Conservation (phyloP, 2,329 filamentous ascomycete genomes). For the Macrophomina tecta region DNA sequence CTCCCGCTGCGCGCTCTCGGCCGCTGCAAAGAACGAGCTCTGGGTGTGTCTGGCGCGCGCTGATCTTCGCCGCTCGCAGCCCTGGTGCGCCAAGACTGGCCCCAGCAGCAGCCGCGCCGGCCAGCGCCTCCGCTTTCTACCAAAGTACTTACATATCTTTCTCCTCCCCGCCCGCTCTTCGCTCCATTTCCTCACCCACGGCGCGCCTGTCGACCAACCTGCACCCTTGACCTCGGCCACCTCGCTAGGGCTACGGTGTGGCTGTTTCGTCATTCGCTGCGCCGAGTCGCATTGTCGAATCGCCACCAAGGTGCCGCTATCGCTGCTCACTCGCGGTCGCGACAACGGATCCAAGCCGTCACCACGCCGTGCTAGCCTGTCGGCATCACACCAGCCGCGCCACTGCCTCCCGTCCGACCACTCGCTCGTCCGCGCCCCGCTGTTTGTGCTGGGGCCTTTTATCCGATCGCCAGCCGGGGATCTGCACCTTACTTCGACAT, state of each 20-base stretch:
- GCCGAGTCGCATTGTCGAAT: conserved; percentile 3
- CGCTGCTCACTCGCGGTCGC: conserved; percentile 10
- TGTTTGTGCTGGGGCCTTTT: conserved; percentile 9
- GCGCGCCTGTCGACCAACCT: conserved; percentile 18
- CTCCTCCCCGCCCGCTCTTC: conserved; percentile 3
- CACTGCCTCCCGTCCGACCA: conserved; percentile 2
- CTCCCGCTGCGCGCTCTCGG: neutral
- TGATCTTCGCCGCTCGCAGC: conserved; percentile 24
- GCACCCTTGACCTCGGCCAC: neutral
- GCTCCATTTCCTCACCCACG: conserved; percentile 8
- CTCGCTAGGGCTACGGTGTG: neutral
- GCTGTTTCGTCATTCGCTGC: neutral
- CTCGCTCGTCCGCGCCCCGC: conserved; percentile 16
- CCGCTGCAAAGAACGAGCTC: neutral
- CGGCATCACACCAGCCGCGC: conserved; percentile 13
- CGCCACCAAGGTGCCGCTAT: conserved; percentile 12
- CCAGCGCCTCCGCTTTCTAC: conserved; percentile 15
- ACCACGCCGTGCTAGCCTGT: conserved; percentile 13
- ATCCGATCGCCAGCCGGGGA: conserved; percentile 19
- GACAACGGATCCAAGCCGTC: conserved; percentile 6
- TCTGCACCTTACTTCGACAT: conserved; percentile 16
- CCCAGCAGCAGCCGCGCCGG: conserved; percentile 11
- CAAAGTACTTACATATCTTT: neutral
- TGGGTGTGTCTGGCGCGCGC: conserved; percentile 1
- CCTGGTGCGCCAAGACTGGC: neutral